A percentile compares a stretch with the other conserved stretches of the same genome.
phyloP scores from a whole-genome alignment of 164 flowering plant species.

The Hamamelis virginiana region DNA sequence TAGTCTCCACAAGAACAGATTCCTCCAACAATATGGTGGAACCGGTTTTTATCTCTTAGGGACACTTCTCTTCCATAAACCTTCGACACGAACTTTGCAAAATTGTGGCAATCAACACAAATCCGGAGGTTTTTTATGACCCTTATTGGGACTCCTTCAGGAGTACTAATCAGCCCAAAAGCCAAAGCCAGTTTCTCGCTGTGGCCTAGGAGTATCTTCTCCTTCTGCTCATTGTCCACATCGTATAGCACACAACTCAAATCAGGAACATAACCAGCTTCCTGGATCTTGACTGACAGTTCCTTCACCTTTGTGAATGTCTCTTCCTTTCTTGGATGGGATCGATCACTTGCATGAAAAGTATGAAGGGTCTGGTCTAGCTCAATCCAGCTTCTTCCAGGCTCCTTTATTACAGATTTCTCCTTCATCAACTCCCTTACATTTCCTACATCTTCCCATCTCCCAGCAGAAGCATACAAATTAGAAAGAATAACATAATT shows the following conservation, averaged over 20 bases:
- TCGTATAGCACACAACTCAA: slow-evolving; percentile 58
- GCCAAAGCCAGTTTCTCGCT: slow-evolving; percentile 67
- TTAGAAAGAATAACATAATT: slow-evolving; percentile 68
- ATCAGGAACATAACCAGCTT: slow-evolving; percentile 64
- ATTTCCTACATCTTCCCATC: slow-evolving; percentile 62
- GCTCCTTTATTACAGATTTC: slow-evolving; percentile 57
- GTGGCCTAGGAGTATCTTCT: slow-evolving; percentile 53
- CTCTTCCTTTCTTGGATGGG: slow-evolving; percentile 57
- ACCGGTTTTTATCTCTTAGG: slow-evolving; percentile 58
- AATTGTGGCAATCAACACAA: slow-evolving; percentile 70
- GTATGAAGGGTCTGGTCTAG: slow-evolving; percentile 50
- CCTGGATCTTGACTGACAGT: slow-evolving; percentile 41
- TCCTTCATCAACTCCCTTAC: slow-evolving; percentile 53
- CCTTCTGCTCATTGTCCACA: slow-evolving; percentile 72
- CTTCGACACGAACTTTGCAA: slow-evolving; percentile 53
- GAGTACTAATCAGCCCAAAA: slow-evolving; percentile 40
- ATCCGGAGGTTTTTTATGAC: slow-evolving; percentile 63
- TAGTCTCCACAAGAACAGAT: slow-evolving; percentile 65
- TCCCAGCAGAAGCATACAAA: slow-evolving; percentile 59
- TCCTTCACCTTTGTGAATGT: slow-evolving; percentile 43
- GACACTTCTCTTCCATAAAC: slow-evolving; percentile 41
- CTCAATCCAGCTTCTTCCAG: slow-evolving; percentile 72
- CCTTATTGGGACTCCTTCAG: slow-evolving; percentile 36
- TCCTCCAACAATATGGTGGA: slow-evolving; percentile 53
- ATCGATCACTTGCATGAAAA: slow-evolving; percentile 60